These are phyloP conservation scores for Cutaneotrichosporon curvatum DNA, from an alignment of 1,284 basidiomycete species.

Conservation along the genomic window DNA sequence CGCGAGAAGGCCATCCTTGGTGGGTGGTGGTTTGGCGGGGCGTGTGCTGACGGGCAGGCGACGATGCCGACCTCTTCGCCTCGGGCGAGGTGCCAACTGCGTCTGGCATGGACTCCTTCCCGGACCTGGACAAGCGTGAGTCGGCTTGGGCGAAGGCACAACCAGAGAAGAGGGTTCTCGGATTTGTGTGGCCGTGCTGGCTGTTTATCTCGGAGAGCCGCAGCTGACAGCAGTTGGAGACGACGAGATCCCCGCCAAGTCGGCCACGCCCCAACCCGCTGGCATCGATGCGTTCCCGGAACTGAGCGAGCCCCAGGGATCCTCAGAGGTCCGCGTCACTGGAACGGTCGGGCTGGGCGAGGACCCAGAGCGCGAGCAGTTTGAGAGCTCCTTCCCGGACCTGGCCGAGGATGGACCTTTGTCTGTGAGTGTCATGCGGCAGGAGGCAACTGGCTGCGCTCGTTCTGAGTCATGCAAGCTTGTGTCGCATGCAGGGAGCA, in stretches of 20 bases:
- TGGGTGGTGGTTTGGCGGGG: conserved; percentile 11
- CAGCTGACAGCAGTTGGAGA: background rate
- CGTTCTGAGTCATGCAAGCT: too few relatives aligned
- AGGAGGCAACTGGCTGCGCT: too few relatives aligned
- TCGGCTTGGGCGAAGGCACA: background rate
- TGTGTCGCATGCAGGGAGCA: too few relatives aligned
- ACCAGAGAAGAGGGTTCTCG: too few relatives aligned
- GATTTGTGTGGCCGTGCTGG: background rate
- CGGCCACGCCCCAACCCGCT: background rate
- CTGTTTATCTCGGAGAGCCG: background rate
- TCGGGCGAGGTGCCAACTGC: conserved; percentile 31
- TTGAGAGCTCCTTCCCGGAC: conserved; percentile 86
- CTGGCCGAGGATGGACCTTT: conserved; percentile 51
- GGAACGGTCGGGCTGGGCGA: conserved; percentile 49
- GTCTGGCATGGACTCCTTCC: conserved; percentile 36
- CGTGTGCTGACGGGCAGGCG: conserved; percentile 24
- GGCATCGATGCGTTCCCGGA: conserved; percentile 65
- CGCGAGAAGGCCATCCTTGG: conserved; percentile 44
- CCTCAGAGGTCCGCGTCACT: conserved; percentile 63
- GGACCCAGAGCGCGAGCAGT: conserved; percentile 74
- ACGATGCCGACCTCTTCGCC: conserved; percentile 45
- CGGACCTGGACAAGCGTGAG: conserved; percentile 21
- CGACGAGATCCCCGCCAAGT: conserved; percentile 7
- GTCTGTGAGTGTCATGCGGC: conserved; percentile 7
- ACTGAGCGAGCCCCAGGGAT: conserved; percentile 35